These are phyloP conservation scores for Peronospora destructor DNA, from an alignment of 352 stramenopile species.

Conservation along the genomic window DNA sequence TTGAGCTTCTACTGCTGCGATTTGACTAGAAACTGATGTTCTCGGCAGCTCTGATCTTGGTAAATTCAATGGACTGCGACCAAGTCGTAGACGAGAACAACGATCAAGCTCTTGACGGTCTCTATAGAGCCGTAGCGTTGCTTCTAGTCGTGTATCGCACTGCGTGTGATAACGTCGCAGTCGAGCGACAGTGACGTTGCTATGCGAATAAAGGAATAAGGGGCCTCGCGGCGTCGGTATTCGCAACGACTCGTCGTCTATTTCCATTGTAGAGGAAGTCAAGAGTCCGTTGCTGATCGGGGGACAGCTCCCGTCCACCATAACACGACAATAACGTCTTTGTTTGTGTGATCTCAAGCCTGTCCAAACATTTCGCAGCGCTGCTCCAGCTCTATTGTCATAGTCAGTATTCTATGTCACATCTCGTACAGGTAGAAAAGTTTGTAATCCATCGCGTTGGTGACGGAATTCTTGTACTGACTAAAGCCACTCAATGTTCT, in stretches of 20 bases:
- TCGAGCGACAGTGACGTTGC: constrained; percentile 36
- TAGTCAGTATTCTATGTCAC: too few relatives aligned
- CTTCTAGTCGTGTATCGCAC: constrained; percentile 37
- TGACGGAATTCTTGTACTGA: too few relatives aligned
- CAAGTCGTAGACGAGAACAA: constrained; percentile 8
- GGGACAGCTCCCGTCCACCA: constrained; percentile 15
- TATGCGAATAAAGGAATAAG: constrained; percentile 15
- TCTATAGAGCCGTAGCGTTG: constrained; percentile 40
- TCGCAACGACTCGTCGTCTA: constrained; percentile 25
- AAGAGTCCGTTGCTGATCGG: constrained; percentile 26
- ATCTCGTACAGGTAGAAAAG: too few relatives aligned
- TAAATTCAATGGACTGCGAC: constrained; percentile 12
- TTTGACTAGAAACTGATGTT: constrained; percentile 1
- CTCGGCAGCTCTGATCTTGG: constrained; percentile 4
- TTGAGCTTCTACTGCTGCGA: constrained; percentile 7
- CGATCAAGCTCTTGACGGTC: constrained; percentile 39
- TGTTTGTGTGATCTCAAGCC: too few relatives aligned
- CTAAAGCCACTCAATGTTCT: too few relatives aligned
- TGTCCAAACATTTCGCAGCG: too few relatives aligned
- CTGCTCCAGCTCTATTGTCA: too few relatives aligned
- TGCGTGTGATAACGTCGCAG: constrained; percentile 45
- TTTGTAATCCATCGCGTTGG: too few relatives aligned
- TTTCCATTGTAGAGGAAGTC: constrained; percentile 29
- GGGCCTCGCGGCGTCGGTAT: constrained; percentile 4
- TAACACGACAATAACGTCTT: neutral